phyloP scores from a whole-genome alignment of 2,329 filamentous ascomycete species.

The Exserohilum turcica region DNA sequence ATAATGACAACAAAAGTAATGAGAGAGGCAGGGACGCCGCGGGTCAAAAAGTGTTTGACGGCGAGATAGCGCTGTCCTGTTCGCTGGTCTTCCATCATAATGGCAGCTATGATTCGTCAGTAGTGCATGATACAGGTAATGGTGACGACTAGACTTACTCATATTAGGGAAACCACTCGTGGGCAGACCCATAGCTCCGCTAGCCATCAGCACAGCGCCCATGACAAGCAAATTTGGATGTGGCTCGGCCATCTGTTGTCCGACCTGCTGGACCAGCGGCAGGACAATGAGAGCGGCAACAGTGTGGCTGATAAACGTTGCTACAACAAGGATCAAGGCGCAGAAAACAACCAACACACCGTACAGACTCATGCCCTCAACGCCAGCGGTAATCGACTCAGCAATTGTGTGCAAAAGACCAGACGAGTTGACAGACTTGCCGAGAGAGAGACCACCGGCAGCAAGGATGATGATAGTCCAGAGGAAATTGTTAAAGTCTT shows the following conservation, averaged over 20 bases:
- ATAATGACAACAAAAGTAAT: conserved; percentile 82
- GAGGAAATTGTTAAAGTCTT: conserved; percentile 99
- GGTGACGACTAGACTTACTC: conserved; percentile 71
- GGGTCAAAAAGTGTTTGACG: conserved; percentile 91
- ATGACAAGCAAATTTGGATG: conserved; percentile 96
- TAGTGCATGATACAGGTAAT: background rate
- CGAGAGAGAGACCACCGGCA: conserved; percentile 87
- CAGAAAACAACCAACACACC: conserved; percentile 86
- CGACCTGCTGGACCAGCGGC: conserved; percentile 86
- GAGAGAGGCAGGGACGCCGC: conserved; percentile 87
- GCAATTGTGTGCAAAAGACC: conserved; percentile 91
- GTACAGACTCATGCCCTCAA: conserved; percentile 82
- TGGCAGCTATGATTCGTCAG: conserved; percentile 69
- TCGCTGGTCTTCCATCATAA: conserved; percentile 96
- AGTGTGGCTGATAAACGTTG: conserved; percentile 97
- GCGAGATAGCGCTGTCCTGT: conserved; percentile 90
- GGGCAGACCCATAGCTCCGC: conserved; percentile 94
- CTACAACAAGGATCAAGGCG: conserved; percentile 82
- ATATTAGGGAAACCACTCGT: conserved; percentile 98
- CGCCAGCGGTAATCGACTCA: conserved; percentile 70
- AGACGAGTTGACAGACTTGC: conserved; percentile 92
- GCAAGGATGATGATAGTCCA: conserved; percentile 99
- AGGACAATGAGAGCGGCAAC: conserved; percentile 95
- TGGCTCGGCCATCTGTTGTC: conserved; percentile 79
- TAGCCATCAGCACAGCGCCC: conserved; percentile 94